phyloP scores from a whole-genome alignment of 2,329 filamentous ascomycete species.

The Aspergillus latus region DNA sequence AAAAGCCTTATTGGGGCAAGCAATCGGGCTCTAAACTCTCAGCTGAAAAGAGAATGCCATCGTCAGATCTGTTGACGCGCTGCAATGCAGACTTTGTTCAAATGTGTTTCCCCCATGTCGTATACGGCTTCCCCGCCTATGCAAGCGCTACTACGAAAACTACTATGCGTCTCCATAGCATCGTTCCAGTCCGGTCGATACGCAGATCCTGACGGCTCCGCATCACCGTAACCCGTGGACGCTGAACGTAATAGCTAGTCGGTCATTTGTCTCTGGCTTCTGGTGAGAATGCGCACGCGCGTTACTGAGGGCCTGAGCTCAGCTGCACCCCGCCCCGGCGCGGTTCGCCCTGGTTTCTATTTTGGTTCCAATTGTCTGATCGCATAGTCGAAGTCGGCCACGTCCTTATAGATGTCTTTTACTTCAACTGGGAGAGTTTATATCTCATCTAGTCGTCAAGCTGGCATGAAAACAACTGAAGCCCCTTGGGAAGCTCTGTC shows the following conservation, averaged over 20 bases:
- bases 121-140: constrained; percentile 11
- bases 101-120: constrained; percentile 6
- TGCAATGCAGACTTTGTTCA: constrained; percentile 11
- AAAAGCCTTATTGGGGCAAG: neutral
- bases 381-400: no score
- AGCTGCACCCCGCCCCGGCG: constrained; percentile 18
- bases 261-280: neutral
- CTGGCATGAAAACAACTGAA: neutral
- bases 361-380: neutral
- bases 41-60: neutral
- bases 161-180: constrained; percentile 2
- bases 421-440: neutral
- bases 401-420: neutral
- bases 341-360: neutral
- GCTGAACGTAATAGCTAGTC: neutral
- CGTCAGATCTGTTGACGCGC: constrained; percentile 1
- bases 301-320: constrained; percentile 8
- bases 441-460: constrained; percentile 4
- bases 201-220: constrained; percentile 4
- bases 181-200: constrained; percentile 14
- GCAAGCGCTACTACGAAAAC: neutral
- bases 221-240: constrained; percentile 1
- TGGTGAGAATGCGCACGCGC: neutral
- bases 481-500: constrained; percentile 4
- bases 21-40: neutral